A percentile compares a stretch with the other conserved stretches of the same genome.
These are phyloP conservation scores for Lathyrus sativus DNA, from an alignment of 306 rosid species.

Conservation along the genomic window DNA sequence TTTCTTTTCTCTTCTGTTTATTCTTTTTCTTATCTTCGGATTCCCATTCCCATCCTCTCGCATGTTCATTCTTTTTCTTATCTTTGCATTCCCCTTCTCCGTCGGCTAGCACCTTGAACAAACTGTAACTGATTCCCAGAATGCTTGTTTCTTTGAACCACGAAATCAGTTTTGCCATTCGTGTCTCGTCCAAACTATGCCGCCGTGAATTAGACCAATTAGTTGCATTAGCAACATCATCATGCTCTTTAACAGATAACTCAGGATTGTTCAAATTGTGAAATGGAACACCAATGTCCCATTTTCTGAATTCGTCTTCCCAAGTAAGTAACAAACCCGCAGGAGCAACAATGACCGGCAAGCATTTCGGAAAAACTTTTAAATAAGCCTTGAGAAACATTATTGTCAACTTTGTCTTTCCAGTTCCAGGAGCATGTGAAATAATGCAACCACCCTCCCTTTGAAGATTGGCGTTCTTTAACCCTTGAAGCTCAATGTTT, in stretches of 20 bases:
- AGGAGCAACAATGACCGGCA: slow-evolving; percentile 47
- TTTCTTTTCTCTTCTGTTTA: slow-evolving; percentile 2
- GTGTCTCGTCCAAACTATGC: neutral
- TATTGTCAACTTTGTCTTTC: slow-evolving; percentile 44
- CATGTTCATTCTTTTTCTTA: neutral
- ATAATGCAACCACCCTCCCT: slow-evolving; percentile 47
- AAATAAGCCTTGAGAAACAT: slow-evolving; percentile 44
- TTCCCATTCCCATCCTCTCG: neutral
- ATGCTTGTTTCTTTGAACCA: slow-evolving; percentile 44
- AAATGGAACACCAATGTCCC: slow-evolving; percentile 41
- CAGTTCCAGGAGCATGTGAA: slow-evolving; percentile 53
- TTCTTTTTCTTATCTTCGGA: neutral
- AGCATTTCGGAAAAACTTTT: slow-evolving; percentile 38
- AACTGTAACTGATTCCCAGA: slow-evolving; percentile 39
- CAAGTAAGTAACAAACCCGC: slow-evolving; percentile 41
- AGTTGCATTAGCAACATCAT: neutral
- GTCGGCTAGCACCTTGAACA: slow-evolving; percentile 25
- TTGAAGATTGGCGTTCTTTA: slow-evolving; percentile 25
- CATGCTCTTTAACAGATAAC: slow-evolving; percentile 35
- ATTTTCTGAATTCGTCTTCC: slow-evolving; percentile 50
- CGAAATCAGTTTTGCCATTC: slow-evolving; percentile 39
- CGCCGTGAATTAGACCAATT: neutral
- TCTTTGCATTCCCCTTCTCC: neutral
- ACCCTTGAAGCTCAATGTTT: slow-evolving; percentile 23
- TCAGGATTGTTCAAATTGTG: slow-evolving; percentile 43